Percentiles rank a stretch among this genome's conserved stretches.
These are phyloP conservation scores for Mariannaea elegans DNA, from an alignment of 2,329 filamentous ascomycete genomes.

Conservation along the genomic window DNA sequence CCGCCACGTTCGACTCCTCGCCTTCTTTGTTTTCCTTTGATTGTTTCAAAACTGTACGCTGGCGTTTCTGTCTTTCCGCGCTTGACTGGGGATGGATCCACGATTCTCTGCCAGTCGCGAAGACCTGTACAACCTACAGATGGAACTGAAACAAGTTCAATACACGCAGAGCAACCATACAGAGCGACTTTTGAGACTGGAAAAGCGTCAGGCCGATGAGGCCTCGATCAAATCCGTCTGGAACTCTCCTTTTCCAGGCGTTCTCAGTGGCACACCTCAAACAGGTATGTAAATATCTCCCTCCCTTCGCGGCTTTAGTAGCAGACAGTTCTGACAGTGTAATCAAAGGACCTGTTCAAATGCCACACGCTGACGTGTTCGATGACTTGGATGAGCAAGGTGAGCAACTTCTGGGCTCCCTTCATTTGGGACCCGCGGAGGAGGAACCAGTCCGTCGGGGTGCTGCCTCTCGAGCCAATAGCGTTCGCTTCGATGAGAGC, in stretches of 20 bases:
- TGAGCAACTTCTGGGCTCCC: conserved; percentile 79
- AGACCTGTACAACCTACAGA: conserved; percentile 74
- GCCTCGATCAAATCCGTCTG: conserved; percentile 84
- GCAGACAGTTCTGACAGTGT: conserved; percentile 29
- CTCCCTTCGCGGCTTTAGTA: background rate
- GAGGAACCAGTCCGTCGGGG: conserved; percentile 87
- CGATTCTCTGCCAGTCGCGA: conserved; percentile 68
- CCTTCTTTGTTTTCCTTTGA: conserved; percentile 2
- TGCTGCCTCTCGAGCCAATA: conserved; percentile 91
- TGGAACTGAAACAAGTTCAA: conserved; percentile 75
- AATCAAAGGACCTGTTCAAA: conserved; percentile 75
- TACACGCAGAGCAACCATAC: conserved; percentile 69
- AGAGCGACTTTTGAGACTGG: conserved; percentile 68
- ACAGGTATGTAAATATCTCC: conserved; percentile 69
- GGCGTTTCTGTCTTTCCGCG: conserved; percentile 6
- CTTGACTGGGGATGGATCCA: conserved; percentile 66
- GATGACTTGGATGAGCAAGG: conserved; percentile 90
- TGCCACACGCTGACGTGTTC: conserved; percentile 85
- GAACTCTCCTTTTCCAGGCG: conserved; percentile 92
- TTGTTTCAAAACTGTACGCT: background rate
- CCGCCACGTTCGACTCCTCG: background rate
- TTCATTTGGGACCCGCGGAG: conserved; percentile 82
- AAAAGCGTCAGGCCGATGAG: conserved; percentile 74
- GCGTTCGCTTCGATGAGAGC: conserved; percentile 96
- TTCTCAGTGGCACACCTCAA: conserved; percentile 83